Evolutionary conservation across 805 yeast species (phyloP), one percentile per base, ranked within the genome.

Genomic region (Saturnispora saitoi): DNA sequence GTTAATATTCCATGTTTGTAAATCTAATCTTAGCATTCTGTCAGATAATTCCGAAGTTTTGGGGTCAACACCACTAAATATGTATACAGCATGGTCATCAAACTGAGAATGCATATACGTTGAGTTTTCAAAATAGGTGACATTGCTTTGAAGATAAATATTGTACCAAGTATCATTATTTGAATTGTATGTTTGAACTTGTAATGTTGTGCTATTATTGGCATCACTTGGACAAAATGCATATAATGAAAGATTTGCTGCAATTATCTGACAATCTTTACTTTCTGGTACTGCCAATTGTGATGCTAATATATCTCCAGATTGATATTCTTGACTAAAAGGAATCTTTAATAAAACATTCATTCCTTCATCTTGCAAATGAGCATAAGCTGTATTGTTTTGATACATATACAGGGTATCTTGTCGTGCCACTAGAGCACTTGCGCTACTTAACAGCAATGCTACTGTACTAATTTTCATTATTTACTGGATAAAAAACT

Each of bases 21-120:
- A 60, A 52, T 77, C 71, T 32, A 77, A 58, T 30, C 76, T 68
- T 3, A 78, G 43, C 43, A 80, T 57, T 45, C 83, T 60, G 48
- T 61, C 61, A 1, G 77, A 63, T 1, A 73, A 64, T 0, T 55
- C 46, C 6, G 37, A 14, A 3, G 55, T 53, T 5, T 49, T 47
- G 5, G 51, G 43, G 32, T 60, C 52, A 3, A 61, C 59, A 0
- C 86, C 86, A 2, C 85, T 84, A 56, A 75, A 80, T 0, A 80
- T 69, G 57, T 75, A 80, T 0, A 80, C 56, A 2, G 71, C 64
- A 15, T 65, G 59, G 7, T 65, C 56, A 14, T 66, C 63, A 15
- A 71, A 69, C 17, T 58, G 48, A 0, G 75, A 67, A 3, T 76
- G 63, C 47, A 80, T 58, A 45, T 76, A 67, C 0, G 76, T 61